Base-by-base conservation (phyloP, 495 filamentous ascomycete genomes). In the Penicillium flavigenum region DNA sequence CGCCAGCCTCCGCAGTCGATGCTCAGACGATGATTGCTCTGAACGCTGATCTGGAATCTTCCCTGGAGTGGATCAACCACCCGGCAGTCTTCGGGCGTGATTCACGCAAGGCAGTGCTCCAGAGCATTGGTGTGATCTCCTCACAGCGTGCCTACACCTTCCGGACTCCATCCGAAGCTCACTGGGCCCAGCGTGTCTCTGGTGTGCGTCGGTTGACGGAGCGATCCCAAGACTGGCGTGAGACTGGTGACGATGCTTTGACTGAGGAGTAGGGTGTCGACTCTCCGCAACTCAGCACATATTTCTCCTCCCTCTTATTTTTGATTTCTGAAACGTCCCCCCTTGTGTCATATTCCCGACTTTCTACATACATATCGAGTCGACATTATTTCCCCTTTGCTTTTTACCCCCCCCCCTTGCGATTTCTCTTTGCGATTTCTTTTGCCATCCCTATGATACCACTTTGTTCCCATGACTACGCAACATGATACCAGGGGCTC, bases 51-150 rank as follows among this genome's bases (percentile, higher is more conserved):
- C 81, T 99, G 9, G 89, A 97, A 67, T 79, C 89, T 10, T 86
- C 88, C n/a, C 78, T 99, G n/a, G 94, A 99, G 71, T 99, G 94
- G 94, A 98, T 99, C 69, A 90, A 88, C 63, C 95, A 99, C 67
- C 95, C 94, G 6, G 93, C 93, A 2, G 89, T 98, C 8, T 99
- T 99, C 63, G 85, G 87, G 24, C 85, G 94, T n/a, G 94, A 99
- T 70, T 92, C 89, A 34, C 83, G 94, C 63, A 99, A 99, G 74
- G 90, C 92, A 12, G 93, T 99, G 2, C 79, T 99, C 16, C 95
- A 99, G 68, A 90, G 90, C 26, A 98, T 99, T 60, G 94, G 94
- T 36, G 91, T 97, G 46, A 96, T 98, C 62, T 92, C 90, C 61
- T 92, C 88, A 7, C 94, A 99, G 71, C 83, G 94, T 19, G 95